These are phyloP conservation scores for Brassica cretica DNA, from an alignment of 345 rosid genomes.

Conservation along the genomic window DNA sequence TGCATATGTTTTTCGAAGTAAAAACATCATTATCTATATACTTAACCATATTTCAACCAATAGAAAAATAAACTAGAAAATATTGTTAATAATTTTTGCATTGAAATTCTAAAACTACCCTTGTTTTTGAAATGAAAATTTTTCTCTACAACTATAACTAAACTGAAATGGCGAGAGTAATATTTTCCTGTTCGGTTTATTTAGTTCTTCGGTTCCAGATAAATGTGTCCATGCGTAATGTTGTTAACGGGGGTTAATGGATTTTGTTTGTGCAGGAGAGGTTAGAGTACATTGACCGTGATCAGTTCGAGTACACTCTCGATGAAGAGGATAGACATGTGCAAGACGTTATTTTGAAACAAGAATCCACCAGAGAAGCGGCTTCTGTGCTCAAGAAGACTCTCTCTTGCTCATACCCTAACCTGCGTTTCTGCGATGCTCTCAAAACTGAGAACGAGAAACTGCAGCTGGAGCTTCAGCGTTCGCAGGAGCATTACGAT, in stretches of 20 bases:
- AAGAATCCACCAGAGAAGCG: conserved; percentile 67
- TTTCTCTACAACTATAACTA: no score
- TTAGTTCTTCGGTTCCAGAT: no score
- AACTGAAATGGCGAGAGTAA: no score
- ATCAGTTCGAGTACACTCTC: conserved; percentile 84
- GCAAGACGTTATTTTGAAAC: conserved; percentile 75
- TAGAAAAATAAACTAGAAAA: no score
- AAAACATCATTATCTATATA: no score
- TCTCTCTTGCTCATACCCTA: conserved; percentile 87
- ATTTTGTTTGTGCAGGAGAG: conserved; percentile 57
- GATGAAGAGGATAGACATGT: conserved; percentile 91
- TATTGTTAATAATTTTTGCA: no score
- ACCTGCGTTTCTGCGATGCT: conserved; percentile 78
- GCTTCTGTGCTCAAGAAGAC: conserved; percentile 73
- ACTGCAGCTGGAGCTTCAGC: conserved; percentile 78
- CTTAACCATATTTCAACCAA: no score
- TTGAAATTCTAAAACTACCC: no score
- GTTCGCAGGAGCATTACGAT: conserved; percentile 80
- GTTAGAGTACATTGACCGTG: conserved; percentile 79
- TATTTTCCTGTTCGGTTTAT: no score
- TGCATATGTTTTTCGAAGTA: no score
- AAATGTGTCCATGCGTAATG: no score
- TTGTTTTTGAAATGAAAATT: no score
- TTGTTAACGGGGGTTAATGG: neutral
- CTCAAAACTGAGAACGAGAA: conserved; percentile 74